Conservation (phyloP, 805 yeast genomes). For the Cyberlindnera subsufficiens region DNA sequence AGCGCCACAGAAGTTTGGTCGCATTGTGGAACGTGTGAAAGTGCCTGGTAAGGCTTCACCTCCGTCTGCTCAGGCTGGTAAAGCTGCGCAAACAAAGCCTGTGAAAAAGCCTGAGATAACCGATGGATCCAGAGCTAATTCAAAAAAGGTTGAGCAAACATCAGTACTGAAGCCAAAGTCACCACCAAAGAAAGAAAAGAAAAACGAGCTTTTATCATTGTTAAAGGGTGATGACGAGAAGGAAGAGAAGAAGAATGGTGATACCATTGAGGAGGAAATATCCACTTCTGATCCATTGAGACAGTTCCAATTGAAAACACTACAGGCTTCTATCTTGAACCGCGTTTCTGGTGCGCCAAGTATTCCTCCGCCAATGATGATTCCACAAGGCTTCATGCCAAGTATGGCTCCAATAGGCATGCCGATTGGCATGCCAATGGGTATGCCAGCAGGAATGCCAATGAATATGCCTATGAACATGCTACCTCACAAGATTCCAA, state of each 20-base stretch:
- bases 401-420: not conserved
- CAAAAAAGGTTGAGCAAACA: not conserved
- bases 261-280: constrained; percentile 8
- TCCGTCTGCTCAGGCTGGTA: not conserved
- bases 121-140: not conserved
- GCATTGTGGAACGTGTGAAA: no score
- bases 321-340: constrained; percentile 13
- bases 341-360: constrained; percentile 20
- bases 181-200: constrained; percentile 20
- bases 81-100: not conserved
- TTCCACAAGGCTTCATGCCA: constrained; percentile 9
- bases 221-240: constrained; percentile 32
- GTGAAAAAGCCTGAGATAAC: constrained; percentile 1
- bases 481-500: not conserved
- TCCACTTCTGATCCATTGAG: constrained; percentile 18
- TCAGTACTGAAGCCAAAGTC: constrained; percentile 1
- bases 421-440: not conserved
- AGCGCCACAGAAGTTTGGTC: constrained; percentile 1
- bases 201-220: constrained; percentile 39
- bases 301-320: constrained; percentile 22
- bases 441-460: not conserved
- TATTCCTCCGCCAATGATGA: constrained; percentile 9
- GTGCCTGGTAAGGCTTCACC: not conserved
- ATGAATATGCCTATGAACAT: not conserved
- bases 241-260: constrained; percentile 25